A percentile compares a stretch with the other conserved stretches of the same genome.
Conservation (phyloP, 805 yeast genomes). For the Pichia pseudocactophila region DNA sequence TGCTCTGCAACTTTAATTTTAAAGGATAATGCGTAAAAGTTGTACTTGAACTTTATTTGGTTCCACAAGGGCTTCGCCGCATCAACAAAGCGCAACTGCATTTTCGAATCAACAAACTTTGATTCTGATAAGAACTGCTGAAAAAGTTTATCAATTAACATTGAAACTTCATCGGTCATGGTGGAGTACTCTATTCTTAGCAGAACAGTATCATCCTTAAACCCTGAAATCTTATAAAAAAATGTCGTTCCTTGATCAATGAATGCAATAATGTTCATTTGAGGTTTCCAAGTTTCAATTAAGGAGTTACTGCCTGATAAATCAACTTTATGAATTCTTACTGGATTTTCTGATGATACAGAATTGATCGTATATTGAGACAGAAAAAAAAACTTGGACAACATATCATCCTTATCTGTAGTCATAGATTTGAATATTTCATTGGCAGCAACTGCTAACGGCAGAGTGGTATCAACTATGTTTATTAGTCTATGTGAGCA, state of each 20-base stretch:
- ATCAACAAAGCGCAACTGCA: constrained; percentile 15
- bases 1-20: constrained; percentile 14
- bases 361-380: constrained; percentile 67
- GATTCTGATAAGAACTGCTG: constrained; percentile 1
- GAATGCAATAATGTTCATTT: constrained; percentile 40
- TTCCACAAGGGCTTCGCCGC: constrained; percentile 16
- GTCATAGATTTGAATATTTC: constrained; percentile 56
- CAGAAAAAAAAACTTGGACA: constrained; percentile 30
- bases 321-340: constrained; percentile 39
- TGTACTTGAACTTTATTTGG: constrained; percentile 18
- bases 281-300: constrained; percentile 25
- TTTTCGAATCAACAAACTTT: not conserved
- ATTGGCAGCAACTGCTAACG: constrained; percentile 69
- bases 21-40: constrained; percentile 22
- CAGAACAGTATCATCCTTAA: constrained; percentile 30
- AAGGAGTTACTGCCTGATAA: constrained; percentile 15
- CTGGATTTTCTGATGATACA: constrained; percentile 40
- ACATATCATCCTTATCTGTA: not conserved
- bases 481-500: constrained; percentile 13
- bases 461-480: constrained; percentile 43
- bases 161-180: constrained; percentile 36
- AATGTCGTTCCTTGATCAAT: constrained; percentile 63
- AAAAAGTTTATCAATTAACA: constrained; percentile 16
- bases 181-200: constrained; percentile 39
- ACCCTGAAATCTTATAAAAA: constrained; percentile 42